Percentiles rank a stretch among this genome's conserved stretches.
Evolutionary conservation across 768 basidiomycete species (phyloP).

Genomic region (Pleurotus pulmonarius): DNA sequence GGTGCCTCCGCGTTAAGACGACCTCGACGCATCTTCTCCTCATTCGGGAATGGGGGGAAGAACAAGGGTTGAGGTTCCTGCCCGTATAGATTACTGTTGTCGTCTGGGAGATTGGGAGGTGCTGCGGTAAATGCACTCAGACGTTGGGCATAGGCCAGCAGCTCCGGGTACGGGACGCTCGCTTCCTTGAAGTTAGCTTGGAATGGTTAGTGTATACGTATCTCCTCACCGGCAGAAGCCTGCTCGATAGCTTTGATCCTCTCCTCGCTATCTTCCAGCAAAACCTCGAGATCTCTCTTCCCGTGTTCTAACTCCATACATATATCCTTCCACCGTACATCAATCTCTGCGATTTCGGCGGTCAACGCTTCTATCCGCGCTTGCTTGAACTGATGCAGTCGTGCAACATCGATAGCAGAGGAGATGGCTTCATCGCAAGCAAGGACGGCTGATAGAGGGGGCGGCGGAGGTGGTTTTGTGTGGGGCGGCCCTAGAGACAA

Average conservation of each 20-base stretch:
- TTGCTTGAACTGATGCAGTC: conserved; percentile 74
- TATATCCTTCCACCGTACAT: conserved; percentile 65
- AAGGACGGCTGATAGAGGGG: conserved; percentile 56
- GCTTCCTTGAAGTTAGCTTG: neutral
- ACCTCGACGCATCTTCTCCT: conserved; percentile 87
- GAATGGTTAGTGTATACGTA: neutral
- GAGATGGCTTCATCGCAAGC: conserved; percentile 64
- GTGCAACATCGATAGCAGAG: conserved; percentile 58
- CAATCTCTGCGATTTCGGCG: conserved; percentile 64
- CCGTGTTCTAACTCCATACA: conserved; percentile 62
- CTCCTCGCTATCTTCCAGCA: conserved; percentile 75
- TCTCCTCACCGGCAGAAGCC: conserved; percentile 62
- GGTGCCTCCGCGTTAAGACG: conserved; percentile 78
- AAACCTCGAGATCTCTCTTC: conserved; percentile 62
- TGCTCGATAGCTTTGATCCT: conserved; percentile 65
- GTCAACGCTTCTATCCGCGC: conserved; percentile 69
- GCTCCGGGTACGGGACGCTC: conserved; percentile 43
- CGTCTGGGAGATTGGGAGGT: conserved; percentile 77
- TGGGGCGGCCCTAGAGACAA: conserved; percentile 69
- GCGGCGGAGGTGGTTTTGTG: conserved; percentile 58
- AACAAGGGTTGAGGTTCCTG: conserved; percentile 76
- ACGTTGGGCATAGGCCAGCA: conserved; percentile 81
- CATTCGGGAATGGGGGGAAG: conserved; percentile 89
- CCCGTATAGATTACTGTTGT: conserved; percentile 55
- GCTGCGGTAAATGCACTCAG: conserved; percentile 85